phyloP scores from a whole-genome alignment of 2,329 filamentous ascomycete genomes.

The Aspergillus sp. region DNA sequence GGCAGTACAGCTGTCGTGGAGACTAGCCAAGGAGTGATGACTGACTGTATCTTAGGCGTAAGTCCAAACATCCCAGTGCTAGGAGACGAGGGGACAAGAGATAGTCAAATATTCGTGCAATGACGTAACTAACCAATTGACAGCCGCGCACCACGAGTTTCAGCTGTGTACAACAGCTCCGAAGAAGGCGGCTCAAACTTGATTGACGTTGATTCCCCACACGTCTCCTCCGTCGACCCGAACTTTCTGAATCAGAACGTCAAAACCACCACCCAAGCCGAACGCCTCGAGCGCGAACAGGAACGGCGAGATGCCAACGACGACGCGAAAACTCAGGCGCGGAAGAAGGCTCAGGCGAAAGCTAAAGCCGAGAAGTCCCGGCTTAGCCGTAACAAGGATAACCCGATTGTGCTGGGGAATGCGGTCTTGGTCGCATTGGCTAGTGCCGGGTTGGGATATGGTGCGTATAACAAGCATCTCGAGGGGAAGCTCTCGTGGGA shows the following conservation, averaged over 20 bases:
- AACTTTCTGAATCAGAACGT: conserved; percentile 35
- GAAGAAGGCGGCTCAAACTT: conserved; percentile 32
- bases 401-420: conserved; percentile 42
- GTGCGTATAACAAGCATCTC: conserved; percentile 41
- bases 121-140: neutral
- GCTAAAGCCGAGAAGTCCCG: conserved; percentile 20
- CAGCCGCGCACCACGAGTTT: conserved; percentile 37
- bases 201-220: conserved; percentile 42
- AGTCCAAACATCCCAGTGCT: conserved; percentile 14
- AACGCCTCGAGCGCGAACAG: conserved; percentile 36
- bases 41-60: conserved; percentile 25
- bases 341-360: conserved; percentile 24
- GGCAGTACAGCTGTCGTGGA: too few relatives aligned
- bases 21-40: neutral
- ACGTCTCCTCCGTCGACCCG: conserved; percentile 36
- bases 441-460: conserved; percentile 37
- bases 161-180: conserved; percentile 31
- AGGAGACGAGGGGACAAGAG: too few relatives aligned
- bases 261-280: conserved; percentile 40
- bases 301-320: conserved; percentile 15
- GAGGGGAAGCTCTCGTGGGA: conserved; percentile 41
- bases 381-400: conserved; percentile 34
- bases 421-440: conserved; percentile 35
- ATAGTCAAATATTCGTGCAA: neutral
- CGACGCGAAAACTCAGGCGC: conserved; percentile 11